Evolutionary conservation across 768 basidiomycete genomes (phyloP), one percentile per base, ranked within the genome.

Genomic region (Hebeloma cylindrosporum): DNA sequence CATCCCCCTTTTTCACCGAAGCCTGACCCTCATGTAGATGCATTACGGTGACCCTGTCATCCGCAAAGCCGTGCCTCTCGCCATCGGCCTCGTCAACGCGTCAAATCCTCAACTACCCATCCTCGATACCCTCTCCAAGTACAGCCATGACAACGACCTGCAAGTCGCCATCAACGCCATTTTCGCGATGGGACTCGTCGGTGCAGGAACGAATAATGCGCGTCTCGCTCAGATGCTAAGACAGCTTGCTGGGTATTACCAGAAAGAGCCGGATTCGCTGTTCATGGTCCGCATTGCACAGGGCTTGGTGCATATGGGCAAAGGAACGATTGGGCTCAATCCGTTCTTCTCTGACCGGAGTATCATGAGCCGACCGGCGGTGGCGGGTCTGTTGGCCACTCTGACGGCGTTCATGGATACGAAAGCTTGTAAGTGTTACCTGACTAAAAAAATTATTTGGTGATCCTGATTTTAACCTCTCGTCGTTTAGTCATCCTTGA

Each of bases 61-160:
- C 57, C 86, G 96, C 23, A 91, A 90, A 75, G 75, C 88, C 2
- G 85, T 99, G 18, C 96, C 96, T 14, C 83, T 99, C 13, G 96
- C 95, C 11, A 85, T 99, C 39, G 95, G 92, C 47, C 82, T 98
- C 45, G 80, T 97, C 65, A 93, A 86, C 65, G 82, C 93, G 25
- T 99, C 96, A 27, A 98, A 98, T 66, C 96, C 96, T 9, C 89
- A 92, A 68, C 77, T 98, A 4, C 78, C 87, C 28, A 87, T 99
- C 51, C 83, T 99, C 52, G 96, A 99, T 64, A 97, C 93, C 0
- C 82, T 99, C 9, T 98, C 95, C 5, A 95, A 95, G 66, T 99
- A 99, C 71, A 95, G 92, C 48, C 96, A 99, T 72, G 95, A 99
- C 73, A 93, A 89, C 58, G 96, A 99, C 67, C 82, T 98, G n/a